A percentile compares a stretch with the other conserved stretches of the same genome.
phyloP scores from a whole-genome alignment of 2,329 filamentous ascomycete species.

The Colletotrichum orbiculare region DNA sequence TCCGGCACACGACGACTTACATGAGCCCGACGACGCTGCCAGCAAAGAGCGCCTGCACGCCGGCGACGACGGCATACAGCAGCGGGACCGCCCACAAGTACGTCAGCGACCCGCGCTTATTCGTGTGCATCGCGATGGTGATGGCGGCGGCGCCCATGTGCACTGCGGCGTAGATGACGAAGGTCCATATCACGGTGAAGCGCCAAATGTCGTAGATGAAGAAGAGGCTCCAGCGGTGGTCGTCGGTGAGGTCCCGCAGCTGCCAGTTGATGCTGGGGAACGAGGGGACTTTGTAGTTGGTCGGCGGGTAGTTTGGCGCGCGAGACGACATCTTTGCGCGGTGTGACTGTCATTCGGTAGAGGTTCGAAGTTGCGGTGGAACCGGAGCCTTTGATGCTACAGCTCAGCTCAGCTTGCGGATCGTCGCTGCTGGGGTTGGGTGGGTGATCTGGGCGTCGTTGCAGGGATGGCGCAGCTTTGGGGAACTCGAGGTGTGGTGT shows the following conservation, averaged over 20 bases:
- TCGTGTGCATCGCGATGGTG: slow-evolving; percentile 77
- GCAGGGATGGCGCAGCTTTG: slow-evolving; percentile 29
- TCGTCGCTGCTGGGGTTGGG: slow-evolving; percentile 24
- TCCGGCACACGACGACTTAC: slow-evolving; percentile 59
- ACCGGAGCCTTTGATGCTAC: slow-evolving; percentile 20
- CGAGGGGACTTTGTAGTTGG: slow-evolving; percentile 71
- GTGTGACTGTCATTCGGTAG: slow-evolving; percentile 18
- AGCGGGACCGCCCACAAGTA: slow-evolving; percentile 79
- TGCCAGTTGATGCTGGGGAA: slow-evolving; percentile 90
- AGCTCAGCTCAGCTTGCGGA: not conserved
- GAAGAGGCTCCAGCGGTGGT: slow-evolving; percentile 71
- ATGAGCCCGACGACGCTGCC: slow-evolving; percentile 85
- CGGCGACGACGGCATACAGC: slow-evolving; percentile 77
- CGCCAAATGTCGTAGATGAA: slow-evolving; percentile 83
- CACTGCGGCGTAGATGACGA: slow-evolving; percentile 80
- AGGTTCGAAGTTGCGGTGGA: slow-evolving; percentile 19
- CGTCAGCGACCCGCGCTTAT: slow-evolving; percentile 66
- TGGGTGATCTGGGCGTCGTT: slow-evolving; percentile 18
- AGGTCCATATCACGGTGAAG: slow-evolving; percentile 88
- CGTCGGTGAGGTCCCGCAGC: slow-evolving; percentile 55
- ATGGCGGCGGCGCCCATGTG: slow-evolving; percentile 79
- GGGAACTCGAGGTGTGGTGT: slow-evolving; percentile 26
- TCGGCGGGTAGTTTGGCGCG: slow-evolving; percentile 50
- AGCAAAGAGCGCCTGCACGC: slow-evolving; percentile 80
- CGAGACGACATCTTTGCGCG: slow-evolving; percentile 24